Evolutionary conservation across 2,329 filamentous ascomycete genomes (phyloP).

Genomic region (Diaporthe capsici): DNA sequence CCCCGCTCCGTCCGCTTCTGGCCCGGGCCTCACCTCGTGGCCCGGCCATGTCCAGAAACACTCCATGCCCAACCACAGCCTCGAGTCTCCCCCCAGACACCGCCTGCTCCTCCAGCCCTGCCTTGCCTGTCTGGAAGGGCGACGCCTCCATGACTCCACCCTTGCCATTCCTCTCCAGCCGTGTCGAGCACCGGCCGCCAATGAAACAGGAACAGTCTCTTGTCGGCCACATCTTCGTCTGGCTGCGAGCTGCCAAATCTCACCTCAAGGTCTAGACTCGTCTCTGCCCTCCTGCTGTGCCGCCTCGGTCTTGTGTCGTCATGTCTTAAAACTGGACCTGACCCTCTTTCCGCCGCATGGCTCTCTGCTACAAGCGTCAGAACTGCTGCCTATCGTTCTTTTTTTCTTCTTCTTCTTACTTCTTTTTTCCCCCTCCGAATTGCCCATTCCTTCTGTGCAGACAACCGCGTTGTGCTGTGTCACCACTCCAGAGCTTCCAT

Average conservation of each 20-base stretch:
- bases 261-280: not conserved
- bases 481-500: not conserved
- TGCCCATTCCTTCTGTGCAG: not conserved
- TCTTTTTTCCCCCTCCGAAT: not conserved
- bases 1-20: conserved; percentile 15
- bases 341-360: conserved; percentile 15
- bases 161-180: not conserved
- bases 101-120: not conserved
- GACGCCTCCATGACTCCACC: not conserved
- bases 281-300: not conserved
- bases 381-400: conserved; percentile 28
- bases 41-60: conserved; percentile 26
- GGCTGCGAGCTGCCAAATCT: not conserved
- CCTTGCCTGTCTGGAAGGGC: not conserved
- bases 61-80: conserved; percentile 12
- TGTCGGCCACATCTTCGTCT: not conserved
- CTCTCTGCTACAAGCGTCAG: conserved; percentile 3
- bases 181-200: not conserved
- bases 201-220: conserved; percentile 35
- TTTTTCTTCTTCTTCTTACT: not conserved
- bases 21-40: conserved; percentile 25
- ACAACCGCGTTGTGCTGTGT: not conserved
- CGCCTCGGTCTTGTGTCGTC: not conserved
- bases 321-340: conserved; percentile 34
- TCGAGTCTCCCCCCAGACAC: not conserved